Evolutionary conservation across 495 filamentous ascomycete species (phyloP).

Genomic region (Penicillium coprophilum): DNA sequence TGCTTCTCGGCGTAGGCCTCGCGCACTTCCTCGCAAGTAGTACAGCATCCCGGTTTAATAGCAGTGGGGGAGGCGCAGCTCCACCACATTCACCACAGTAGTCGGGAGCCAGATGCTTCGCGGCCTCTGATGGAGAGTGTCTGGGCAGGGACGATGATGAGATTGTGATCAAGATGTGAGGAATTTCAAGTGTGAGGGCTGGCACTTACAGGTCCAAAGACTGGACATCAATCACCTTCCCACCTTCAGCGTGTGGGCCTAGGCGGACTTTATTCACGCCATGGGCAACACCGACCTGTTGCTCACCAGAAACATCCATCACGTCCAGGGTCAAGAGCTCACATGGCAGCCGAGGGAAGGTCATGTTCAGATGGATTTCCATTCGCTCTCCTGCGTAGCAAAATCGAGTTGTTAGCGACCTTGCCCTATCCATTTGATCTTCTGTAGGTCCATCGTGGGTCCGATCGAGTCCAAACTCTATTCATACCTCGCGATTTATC

Average conservation of each 20-base stretch:
- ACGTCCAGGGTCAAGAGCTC: conserved; percentile 95
- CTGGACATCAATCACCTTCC: conserved; percentile 72
- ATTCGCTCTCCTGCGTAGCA: conserved; percentile 78
- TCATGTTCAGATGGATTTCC: conserved; percentile 98
- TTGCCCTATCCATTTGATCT: background rate
- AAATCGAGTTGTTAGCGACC: background rate
- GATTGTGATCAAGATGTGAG: background rate
- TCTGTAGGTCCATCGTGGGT: background rate
- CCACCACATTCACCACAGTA: conserved; percentile 97
- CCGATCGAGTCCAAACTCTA: conserved; percentile 5
- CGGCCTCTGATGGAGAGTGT: conserved; percentile 61
- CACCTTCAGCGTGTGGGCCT: conserved; percentile 67
- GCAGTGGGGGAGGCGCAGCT: conserved; percentile 69
- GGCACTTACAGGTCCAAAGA: conserved; percentile 67
- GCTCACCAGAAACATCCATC: conserved; percentile 97
- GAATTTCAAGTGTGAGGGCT: background rate
- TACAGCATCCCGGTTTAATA: conserved; percentile 81
- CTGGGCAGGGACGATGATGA: conserved; percentile 37
- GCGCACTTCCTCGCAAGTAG: conserved; percentile 93
- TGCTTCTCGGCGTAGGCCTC: conserved; percentile 85
- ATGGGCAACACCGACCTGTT: conserved; percentile 89
- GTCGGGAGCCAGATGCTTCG: conserved; percentile 79
- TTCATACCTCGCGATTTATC: conserved; percentile 87
- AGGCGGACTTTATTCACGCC: conserved; percentile 88
- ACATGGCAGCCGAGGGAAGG: conserved; percentile 90